Conservation (phyloP, 768 basidiomycete genomes). For the Xanthoconium stramineum region DNA sequence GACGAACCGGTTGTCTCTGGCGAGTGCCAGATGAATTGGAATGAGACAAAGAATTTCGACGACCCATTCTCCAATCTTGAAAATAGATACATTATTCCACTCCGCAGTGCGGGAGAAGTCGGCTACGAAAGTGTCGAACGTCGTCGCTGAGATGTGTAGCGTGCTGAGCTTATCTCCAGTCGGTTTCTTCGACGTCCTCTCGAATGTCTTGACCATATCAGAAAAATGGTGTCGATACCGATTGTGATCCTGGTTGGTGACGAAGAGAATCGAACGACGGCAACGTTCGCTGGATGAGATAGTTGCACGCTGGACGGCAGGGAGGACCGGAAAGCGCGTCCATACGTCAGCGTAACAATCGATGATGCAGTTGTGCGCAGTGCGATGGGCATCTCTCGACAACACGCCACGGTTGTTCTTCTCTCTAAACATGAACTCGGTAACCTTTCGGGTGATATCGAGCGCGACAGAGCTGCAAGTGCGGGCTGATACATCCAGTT, state of each 20-base stretch:
- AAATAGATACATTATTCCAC: constrained; percentile 33
- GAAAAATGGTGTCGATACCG: constrained; percentile 42
- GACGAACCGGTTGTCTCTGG: constrained; percentile 57
- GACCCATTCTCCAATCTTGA: constrained; percentile 57
- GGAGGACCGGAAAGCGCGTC: constrained; percentile 57
- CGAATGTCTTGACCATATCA: constrained; percentile 45
- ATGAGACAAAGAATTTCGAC: constrained; percentile 60
- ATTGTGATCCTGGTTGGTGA: constrained; percentile 36
- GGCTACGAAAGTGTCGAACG: constrained; percentile 25
- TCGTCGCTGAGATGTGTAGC: constrained; percentile 31
- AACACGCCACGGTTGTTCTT: constrained; percentile 29
- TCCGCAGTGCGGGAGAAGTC: constrained; percentile 5
- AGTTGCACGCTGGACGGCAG: constrained; percentile 46
- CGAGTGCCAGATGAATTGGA: constrained; percentile 61
- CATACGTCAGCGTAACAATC: constrained; percentile 57
- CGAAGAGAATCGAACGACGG: constrained; percentile 40
- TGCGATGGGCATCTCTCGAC: constrained; percentile 17
- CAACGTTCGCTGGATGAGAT: constrained; percentile 33
- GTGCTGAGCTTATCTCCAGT: constrained; percentile 41
- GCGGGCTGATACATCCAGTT: constrained; percentile 33
- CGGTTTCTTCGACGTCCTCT: constrained; percentile 50
- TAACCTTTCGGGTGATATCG: constrained; percentile 52
- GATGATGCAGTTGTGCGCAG: constrained; percentile 47
- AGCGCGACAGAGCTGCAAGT: constrained; percentile 44
- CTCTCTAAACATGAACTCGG: constrained; percentile 57